Base-by-base conservation (phyloP, 2,329 filamentous ascomycete genomes). In the Venturia asperata region DNA sequence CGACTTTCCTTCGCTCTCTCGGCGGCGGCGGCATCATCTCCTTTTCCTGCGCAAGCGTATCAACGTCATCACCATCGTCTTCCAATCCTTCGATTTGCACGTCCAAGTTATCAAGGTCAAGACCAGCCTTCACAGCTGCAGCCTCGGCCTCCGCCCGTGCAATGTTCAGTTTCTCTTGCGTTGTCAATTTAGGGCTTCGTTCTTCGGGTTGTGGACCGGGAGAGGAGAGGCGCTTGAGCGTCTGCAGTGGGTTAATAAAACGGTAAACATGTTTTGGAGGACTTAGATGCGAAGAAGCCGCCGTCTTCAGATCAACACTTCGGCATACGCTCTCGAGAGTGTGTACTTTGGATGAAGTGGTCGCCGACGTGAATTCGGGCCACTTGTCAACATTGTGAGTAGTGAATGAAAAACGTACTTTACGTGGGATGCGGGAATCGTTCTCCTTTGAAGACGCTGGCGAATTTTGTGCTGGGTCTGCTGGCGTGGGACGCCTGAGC, bases 161-260 rank as follows among this genome's bases (percentile, higher is more conserved):
- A 58, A 74, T 75, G 62, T 73, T 76, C 63, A 81, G 74, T 69
- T 81, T 81, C 65, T 81, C 78, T 65, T 77, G 74, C 62, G 81
- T 74, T 3, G 77, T 79, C 65, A 80, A 68, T 70, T 74, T 79
- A 47, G 71, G 74, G 64, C 68, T 77, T 64, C 70, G 73, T 68
- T 75, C 75, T 15, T 75, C 75, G 42, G 71, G 71, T 63, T 77
- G 75, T 19, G 72, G 69, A 62, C 70, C 71, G 65, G 75, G 73
- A 63, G 75, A 76, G 5, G 75, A 77, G 24, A 70, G 71, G 27
- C 75, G 73, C 67, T 77, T 77, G 61, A 71, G 74, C 37, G 71
- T 70, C 73, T 75, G 73, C 63, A 66, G 68, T 34, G 69, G 69
- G 37, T 73, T 71, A 71, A 71, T 69, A 68, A 68, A 66, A 39